Evolutionary conservation across 2,329 filamentous ascomycete genomes (phyloP).

Genomic region (Cladobotryum mycophilum): DNA sequence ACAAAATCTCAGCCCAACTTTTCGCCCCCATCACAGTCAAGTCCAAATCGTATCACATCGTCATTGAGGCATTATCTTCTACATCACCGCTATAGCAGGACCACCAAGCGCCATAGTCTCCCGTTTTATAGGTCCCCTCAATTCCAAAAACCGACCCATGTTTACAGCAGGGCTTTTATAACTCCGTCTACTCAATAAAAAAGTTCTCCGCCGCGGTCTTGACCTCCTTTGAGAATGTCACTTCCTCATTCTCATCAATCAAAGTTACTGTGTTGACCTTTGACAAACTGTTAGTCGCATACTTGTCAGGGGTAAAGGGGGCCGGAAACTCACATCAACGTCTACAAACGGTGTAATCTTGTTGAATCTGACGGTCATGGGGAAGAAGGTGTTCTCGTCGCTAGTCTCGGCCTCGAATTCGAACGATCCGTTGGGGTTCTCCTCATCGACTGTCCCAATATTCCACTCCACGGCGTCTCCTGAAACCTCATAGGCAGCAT

Average conservation of each 20-base stretch:
- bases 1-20: neutral
- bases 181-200: slow-evolving; percentile 57
- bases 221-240: slow-evolving; percentile 77
- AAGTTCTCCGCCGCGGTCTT: slow-evolving; percentile 72
- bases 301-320: neutral
- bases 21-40: neutral
- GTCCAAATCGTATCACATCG: slow-evolving; percentile 5
- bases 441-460: slow-evolving; percentile 77
- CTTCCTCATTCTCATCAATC: slow-evolving; percentile 69
- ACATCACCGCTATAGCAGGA: slow-evolving; percentile 16
- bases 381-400: slow-evolving; percentile 95
- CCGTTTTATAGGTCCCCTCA: slow-evolving; percentile 15
- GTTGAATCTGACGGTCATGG: slow-evolving; percentile 85
- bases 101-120: slow-evolving; percentile 13
- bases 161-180: slow-evolving; percentile 14
- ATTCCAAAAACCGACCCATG: slow-evolving; percentile 11
- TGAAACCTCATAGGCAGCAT: slow-evolving; percentile 88
- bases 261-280: slow-evolving; percentile 63
- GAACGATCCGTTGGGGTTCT: slow-evolving; percentile 78
- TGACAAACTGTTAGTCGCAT: slow-evolving; percentile 10
- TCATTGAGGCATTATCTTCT: slow-evolving; percentile 13
- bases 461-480: slow-evolving; percentile 93
- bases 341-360: slow-evolving; percentile 84
- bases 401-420: slow-evolving; percentile 89
- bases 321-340: slow-evolving; percentile 68